Evolutionary conservation across 805 yeast genomes (phyloP), one percentile per base, ranked within the genome.

Genomic region (Lachancea thermotolerans): DNA sequence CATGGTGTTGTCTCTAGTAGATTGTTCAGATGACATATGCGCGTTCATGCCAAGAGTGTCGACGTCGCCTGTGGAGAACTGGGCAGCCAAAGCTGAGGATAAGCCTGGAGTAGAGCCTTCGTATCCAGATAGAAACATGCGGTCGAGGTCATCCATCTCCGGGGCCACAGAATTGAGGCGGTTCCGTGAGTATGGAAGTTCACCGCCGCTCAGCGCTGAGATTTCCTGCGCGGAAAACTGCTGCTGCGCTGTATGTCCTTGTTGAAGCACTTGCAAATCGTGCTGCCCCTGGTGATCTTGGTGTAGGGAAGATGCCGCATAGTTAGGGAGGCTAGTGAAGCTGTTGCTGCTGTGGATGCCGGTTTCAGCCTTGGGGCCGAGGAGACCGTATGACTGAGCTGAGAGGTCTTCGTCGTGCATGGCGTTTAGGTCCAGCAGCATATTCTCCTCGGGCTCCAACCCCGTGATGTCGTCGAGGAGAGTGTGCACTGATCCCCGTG

Each of bases 91-190:
- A n/a, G 17, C 11, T 8, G 45, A 38, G 2, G 45, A 28, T 31
- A 29, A 15, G 35, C 35, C 35, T 10, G 37, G 16, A 4, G 25
- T 21, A 21, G 39, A 36, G 21, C 28, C 18, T 5, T 12, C 29
- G 16, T 31, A 31, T 1, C 42, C 42, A 12, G 46, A 37, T 32
- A 44, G n/a, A 30, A 44, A 44, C 47, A 44, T 44, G 30, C 47
- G 43, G 31, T 44, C 37, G 3, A 44, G 17, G 17, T 44, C 43
- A 15, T 44, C 47, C 37, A 32, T 32, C 25, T 35, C 37, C 12
- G 46, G 42, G 12, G 28, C 42, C 14, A 39, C 47, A 10, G 47
- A 44, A 33, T 44, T 44, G 27, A 44, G 28, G 11, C 47, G 18
- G 34, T 44, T 44, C n/a, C 43, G 42, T 2, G 46, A 32, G 35